Evolutionary conservation across 202 grass and related monocot species (phyloP), one percentile per base, ranked within the genome.

Genomic region (Digitaria exilis): DNA sequence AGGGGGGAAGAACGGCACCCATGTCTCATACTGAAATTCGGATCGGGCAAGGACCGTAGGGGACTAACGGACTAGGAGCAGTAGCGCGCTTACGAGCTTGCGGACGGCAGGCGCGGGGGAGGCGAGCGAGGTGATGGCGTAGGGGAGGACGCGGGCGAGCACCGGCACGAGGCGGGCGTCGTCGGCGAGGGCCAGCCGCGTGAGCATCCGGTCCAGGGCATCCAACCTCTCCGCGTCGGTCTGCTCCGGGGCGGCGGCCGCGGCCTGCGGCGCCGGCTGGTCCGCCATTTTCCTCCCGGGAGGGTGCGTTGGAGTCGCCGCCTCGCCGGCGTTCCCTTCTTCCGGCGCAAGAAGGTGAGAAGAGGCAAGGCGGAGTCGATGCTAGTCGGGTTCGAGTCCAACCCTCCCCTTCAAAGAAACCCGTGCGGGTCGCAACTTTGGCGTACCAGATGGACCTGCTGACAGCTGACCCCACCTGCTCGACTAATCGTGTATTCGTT

Each of bases 71-170:
- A 0, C n/a, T 2, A 26, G 65, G 35, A 37, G 35, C 7, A 39
- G 37, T 2, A 39, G 31, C 0, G 54, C 7, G 19, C 52, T 87
- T 79, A 97, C 95, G 81, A 90, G 58, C 73, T 94, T 94, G 21
- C 95, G 90, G 70, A 97, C 79, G 59, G 95, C 78, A 16, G 84
- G 28, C 65, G 90, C 73, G 4, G 92, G 25, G 75, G 92, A 97
- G 41, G 90, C 88, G 82, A 97, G 87, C 2, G 90, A 97, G 79
- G 95, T 86, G 87, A 97, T 88, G 79, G 95, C 75, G 86, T 93
- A 95, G 63, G 92, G 95, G 78, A 95, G 95, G 82, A 94, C 89
- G 82, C 79, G 73, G 54, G 66, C 54, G 86, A 97, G 92, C 68
- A 94, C 66, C 80, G 88, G 84, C 71, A 88, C 81, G 60, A 97